Conservation (phyloP, 768 basidiomycete genomes). For the Kwoniella sp. region DNA sequence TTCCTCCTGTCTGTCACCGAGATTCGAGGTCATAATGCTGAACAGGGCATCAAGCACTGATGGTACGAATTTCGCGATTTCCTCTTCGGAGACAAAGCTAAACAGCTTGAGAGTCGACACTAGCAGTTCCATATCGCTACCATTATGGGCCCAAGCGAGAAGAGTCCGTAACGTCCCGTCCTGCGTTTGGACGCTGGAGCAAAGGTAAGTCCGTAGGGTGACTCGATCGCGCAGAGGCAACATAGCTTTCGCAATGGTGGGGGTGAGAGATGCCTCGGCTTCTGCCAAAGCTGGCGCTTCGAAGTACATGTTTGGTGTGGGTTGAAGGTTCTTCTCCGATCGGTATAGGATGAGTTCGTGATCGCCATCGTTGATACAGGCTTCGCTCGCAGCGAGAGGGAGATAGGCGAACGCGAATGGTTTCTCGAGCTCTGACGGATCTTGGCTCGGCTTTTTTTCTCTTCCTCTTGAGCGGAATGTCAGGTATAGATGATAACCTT, state of each 20-base stretch:
- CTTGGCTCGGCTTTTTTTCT: slow-evolving; percentile 51
- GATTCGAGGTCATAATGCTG: slow-evolving; percentile 74
- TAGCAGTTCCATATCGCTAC: slow-evolving; percentile 64
- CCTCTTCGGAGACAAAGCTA: slow-evolving; percentile 88
- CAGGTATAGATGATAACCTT: slow-evolving; percentile 89
- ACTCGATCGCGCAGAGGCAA: slow-evolving; percentile 72
- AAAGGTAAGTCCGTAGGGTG: slow-evolving; percentile 81
- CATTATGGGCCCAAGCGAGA: slow-evolving; percentile 67
- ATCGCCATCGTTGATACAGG: slow-evolving; percentile 85
- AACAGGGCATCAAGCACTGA: slow-evolving; percentile 93
- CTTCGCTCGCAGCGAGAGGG: slow-evolving; percentile 76
- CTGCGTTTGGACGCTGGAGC: slow-evolving; percentile 89
- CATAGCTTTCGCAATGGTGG: slow-evolving; percentile 59
- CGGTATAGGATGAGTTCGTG: slow-evolving; percentile 82
- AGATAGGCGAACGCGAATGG: slow-evolving; percentile 93
- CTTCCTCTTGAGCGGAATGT: slow-evolving; percentile 72
- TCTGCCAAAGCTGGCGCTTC: slow-evolving; percentile 64
- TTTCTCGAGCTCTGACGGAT: slow-evolving; percentile 61
- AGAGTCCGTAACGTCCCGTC: slow-evolving; percentile 74
- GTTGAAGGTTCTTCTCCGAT: slow-evolving; percentile 68
- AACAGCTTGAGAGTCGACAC: slow-evolving; percentile 76
- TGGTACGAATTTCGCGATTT: slow-evolving; percentile 88
- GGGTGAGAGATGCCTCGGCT: slow-evolving; percentile 58
- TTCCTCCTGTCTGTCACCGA: slow-evolving; percentile 69
- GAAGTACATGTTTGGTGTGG: slow-evolving; percentile 73